phyloP scores from a whole-genome alignment of 164 flowering plant species.

The Cinnamomum chago region DNA sequence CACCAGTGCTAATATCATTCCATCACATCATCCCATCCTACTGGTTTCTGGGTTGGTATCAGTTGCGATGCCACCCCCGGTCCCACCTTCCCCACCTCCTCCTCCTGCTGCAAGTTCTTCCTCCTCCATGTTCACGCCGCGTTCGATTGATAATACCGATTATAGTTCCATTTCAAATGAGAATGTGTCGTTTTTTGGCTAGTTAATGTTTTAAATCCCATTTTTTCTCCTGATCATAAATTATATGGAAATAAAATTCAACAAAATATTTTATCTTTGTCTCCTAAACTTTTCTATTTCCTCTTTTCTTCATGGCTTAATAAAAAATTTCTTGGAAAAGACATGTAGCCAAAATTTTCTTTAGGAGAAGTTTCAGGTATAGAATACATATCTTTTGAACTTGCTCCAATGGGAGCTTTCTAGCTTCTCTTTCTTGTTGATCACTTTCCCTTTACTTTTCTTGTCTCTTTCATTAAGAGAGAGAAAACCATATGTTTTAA shows the following conservation, averaged over 20 bases:
- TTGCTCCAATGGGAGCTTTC: too few relatives aligned
- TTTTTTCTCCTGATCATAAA: slow-evolving; percentile 3
- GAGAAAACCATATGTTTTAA: background rate
- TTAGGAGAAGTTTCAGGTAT: background rate
- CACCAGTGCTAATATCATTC: slow-evolving; percentile 27
- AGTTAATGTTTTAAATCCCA: slow-evolving; percentile 7
- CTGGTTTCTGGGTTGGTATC: slow-evolving; percentile 40
- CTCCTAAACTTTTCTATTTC: background rate
- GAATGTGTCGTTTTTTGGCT: slow-evolving; percentile 55
- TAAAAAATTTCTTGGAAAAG: background rate
- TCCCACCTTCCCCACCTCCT: slow-evolving; percentile 32
- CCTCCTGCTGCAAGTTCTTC: slow-evolving; percentile 23
- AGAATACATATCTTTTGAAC: background rate
- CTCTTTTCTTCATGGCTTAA: slow-evolving; percentile 1
- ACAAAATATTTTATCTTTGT: slow-evolving; percentile 3
- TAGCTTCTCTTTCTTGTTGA: background rate
- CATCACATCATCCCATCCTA: slow-evolving; percentile 35
- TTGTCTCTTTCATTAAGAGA: background rate
- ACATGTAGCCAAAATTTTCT: background rate
- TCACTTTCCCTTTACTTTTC: background rate
- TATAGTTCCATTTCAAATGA: slow-evolving; percentile 55
- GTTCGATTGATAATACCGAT: slow-evolving; percentile 29
- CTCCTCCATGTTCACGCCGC: slow-evolving; percentile 37
- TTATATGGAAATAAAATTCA: slow-evolving; percentile 12
- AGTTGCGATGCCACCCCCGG: slow-evolving; percentile 29